Evolutionary conservation across 306 rosid genomes (phyloP).

Genomic region (Sesbania bispinosa): DNA sequence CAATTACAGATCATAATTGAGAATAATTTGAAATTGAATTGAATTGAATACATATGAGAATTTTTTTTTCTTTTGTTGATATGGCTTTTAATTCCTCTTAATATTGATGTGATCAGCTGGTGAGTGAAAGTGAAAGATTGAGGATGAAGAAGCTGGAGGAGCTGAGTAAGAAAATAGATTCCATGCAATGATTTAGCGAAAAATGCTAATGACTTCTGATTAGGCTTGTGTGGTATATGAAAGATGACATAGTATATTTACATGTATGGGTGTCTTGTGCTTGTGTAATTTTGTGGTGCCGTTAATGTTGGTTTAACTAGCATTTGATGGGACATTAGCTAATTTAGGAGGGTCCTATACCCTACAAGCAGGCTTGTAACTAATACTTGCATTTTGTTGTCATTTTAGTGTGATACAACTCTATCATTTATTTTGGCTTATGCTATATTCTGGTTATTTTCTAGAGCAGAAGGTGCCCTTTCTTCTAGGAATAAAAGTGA

Average conservation of each 20-base stretch:
- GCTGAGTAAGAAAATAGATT: conserved; percentile 94
- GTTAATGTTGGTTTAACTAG: conserved; percentile 54
- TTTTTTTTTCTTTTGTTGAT: background rate
- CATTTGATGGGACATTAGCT: conserved; percentile 47
- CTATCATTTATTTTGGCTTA: background rate
- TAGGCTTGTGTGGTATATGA: conserved; percentile 92
- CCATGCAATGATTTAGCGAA: conserved; percentile 48
- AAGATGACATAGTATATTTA: conserved; percentile 52
- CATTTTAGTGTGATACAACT: background rate
- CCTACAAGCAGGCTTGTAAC: conserved; percentile 78
- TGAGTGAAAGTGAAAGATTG: conserved; percentile 80
- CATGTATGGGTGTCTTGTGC: conserved; percentile 53
- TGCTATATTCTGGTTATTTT: background rate
- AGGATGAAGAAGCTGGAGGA: conserved; percentile 99
- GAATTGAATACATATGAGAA: background rate
- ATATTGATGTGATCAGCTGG: conserved; percentile 45
- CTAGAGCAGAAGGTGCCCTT: background rate
- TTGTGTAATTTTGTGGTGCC: conserved; percentile 59
- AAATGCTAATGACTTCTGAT: conserved; percentile 53
- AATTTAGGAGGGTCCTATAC: conserved; percentile 68
- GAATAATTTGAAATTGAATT: no score
- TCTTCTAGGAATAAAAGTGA: no score
- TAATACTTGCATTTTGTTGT: conserved; percentile 49
- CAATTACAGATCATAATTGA: background rate
- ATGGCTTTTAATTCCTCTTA: conserved; percentile 31